phyloP scores from a whole-genome alignment of 371 early-diverging fungal species.

The Mucor saturninus region DNA sequence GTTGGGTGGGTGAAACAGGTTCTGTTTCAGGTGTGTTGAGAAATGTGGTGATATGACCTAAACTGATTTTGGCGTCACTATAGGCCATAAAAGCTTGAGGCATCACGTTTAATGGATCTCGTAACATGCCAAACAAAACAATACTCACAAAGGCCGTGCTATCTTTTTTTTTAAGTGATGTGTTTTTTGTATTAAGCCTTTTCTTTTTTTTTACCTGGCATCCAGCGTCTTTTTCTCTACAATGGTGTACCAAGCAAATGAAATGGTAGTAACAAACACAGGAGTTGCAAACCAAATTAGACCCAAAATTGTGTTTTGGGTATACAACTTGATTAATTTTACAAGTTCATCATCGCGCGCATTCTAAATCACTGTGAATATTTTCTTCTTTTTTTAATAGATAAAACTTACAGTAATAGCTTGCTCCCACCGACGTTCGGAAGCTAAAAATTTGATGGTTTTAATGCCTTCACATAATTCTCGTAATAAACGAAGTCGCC shows the following conservation, averaged over 20 bases:
- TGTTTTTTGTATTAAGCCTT: neutral
- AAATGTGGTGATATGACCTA: constrained; percentile 59
- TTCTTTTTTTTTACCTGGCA: constrained; percentile 44
- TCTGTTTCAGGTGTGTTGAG: constrained; percentile 38
- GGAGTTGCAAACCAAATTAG: constrained; percentile 75
- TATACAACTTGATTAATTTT: constrained; percentile 58
- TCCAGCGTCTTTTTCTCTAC: constrained; percentile 65
- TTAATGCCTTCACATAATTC: constrained; percentile 75
- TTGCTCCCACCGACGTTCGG: constrained; percentile 74
- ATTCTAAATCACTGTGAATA: constrained; percentile 24
- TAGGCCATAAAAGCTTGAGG: constrained; percentile 67
- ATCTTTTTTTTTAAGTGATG: neutral
- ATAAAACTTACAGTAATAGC: constrained; percentile 45
- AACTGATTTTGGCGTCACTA: constrained; percentile 59
- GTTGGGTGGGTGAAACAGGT: constrained; percentile 1
- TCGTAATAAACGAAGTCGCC: constrained; percentile 62
- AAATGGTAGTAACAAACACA: constrained; percentile 65
- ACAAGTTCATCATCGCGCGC: constrained; percentile 63
- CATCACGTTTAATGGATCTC: constrained; percentile 66
- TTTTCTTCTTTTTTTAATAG: too few relatives aligned
- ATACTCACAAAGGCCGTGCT: constrained; percentile 70
- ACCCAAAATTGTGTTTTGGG: constrained; percentile 60
- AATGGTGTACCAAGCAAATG: constrained; percentile 71
- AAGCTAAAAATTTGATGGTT: constrained; percentile 77
- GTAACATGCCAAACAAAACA: constrained; percentile 65